phyloP scores from a whole-genome alignment of 2,329 filamentous ascomycete species.

The Huntiella moniliformis region DNA sequence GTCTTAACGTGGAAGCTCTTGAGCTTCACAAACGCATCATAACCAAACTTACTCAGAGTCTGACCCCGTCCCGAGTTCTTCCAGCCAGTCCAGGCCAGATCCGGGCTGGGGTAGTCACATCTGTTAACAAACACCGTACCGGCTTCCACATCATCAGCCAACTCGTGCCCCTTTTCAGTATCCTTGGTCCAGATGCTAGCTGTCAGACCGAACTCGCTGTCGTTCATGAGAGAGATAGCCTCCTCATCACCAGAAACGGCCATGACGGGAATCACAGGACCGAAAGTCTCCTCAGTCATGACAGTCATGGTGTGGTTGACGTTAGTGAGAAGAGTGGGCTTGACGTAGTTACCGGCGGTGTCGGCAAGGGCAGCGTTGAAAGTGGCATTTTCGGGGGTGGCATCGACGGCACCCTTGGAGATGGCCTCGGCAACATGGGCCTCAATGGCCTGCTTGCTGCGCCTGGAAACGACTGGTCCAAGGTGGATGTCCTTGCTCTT shows the following conservation, averaged over 20 bases:
- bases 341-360: conserved; percentile 58
- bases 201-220: conserved; percentile 82
- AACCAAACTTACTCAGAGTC: conserved; percentile 76
- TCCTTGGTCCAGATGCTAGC: conserved; percentile 98
- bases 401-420: conserved; percentile 64
- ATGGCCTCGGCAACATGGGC: conserved; percentile 68
- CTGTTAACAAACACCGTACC: conserved; percentile 94
- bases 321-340: conserved; percentile 61
- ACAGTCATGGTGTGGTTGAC: conserved; percentile 70
- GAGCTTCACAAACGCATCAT: conserved; percentile 87
- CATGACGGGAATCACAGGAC: conserved; percentile 79
- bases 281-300: conserved; percentile 91
- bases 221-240: conserved; percentile 75
- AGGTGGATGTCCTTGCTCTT: conserved; percentile 61
- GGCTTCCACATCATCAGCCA: conserved; percentile 68
- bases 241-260: conserved; percentile 66
- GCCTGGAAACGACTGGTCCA: conserved; percentile 72
- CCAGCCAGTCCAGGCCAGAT: conserved; percentile 93
- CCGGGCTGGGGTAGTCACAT: conserved; percentile 78
- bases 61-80: conserved; percentile 90
- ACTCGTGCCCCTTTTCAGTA: conserved; percentile 49
- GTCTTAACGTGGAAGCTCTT: conserved; percentile 94
- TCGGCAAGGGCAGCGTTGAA: conserved; percentile 32
- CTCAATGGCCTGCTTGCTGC: conserved; percentile 56
- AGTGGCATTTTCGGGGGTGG: conserved; percentile 62